A percentile compares a stretch with the other conserved stretches of the same genome.
phyloP scores from a whole-genome alignment of 2,329 filamentous ascomycete genomes.

The Microcyclospora pomicola region DNA sequence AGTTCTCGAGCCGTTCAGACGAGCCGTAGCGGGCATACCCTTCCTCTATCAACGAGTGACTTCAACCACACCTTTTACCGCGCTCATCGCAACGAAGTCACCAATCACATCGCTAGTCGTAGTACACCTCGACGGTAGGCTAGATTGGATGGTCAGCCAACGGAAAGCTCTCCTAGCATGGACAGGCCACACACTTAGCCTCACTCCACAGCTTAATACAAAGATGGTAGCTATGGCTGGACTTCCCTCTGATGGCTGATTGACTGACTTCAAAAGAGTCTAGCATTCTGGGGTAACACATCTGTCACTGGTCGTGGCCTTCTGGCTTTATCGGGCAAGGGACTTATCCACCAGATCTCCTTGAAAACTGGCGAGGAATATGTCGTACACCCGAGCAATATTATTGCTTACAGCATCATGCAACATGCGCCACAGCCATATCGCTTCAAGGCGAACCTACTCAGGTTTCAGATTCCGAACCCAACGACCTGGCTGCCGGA shows the following conservation, averaged over 20 bases:
- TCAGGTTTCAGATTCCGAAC: slow-evolving; percentile 66
- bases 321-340: slow-evolving; percentile 69
- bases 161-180: slow-evolving; percentile 83
- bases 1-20: slow-evolving; percentile 67
- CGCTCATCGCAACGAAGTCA: slow-evolving; percentile 76
- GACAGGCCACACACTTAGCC: slow-evolving; percentile 75
- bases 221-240: slow-evolving; percentile 42
- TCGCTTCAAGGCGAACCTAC: slow-evolving; percentile 62
- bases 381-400: slow-evolving; percentile 75
- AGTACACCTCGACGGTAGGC: slow-evolving; percentile 78
- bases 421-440: slow-evolving; percentile 66
- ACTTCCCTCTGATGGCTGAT: neutral
- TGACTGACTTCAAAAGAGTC: slow-evolving; percentile 32
- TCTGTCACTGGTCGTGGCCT: slow-evolving; percentile 78
- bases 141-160: slow-evolving; percentile 90
- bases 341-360: slow-evolving; percentile 77
- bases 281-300: slow-evolving; percentile 86
- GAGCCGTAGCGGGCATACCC: slow-evolving; percentile 70
- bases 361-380: slow-evolving; percentile 77
- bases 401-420: slow-evolving; percentile 77
- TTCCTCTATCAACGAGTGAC: slow-evolving; percentile 89
- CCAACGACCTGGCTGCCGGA: slow-evolving; percentile 52
- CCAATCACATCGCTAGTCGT: slow-evolving; percentile 76
- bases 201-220: slow-evolving; percentile 62
- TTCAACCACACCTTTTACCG: slow-evolving; percentile 75